These are phyloP conservation scores for Cercophora samala DNA, from an alignment of 495 filamentous ascomycete genomes.

Conservation along the genomic window DNA sequence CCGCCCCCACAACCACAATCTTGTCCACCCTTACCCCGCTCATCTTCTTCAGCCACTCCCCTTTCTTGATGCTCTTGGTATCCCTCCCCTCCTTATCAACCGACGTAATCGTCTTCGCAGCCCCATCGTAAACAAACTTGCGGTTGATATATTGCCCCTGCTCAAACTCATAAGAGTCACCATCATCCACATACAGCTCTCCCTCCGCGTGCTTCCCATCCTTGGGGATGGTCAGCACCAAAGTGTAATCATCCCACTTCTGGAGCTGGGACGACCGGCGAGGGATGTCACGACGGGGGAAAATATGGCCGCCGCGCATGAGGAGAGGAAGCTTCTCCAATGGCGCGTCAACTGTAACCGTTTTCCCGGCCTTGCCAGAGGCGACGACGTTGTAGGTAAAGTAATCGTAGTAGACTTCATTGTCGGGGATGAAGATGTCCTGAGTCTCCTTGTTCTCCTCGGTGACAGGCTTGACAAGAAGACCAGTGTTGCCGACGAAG, in stretches of 20 bases:
- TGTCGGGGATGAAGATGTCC: conserved; percentile 81
- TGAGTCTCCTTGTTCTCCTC: conserved; percentile 66
- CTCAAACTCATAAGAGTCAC: conserved; percentile 85
- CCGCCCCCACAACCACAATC: conserved; percentile 76
- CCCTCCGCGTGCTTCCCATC: conserved; percentile 68
- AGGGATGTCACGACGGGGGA: conserved; percentile 83
- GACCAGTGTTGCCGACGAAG: conserved; percentile 79
- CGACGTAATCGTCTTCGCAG: conserved; percentile 49
- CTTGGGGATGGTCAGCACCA: conserved; percentile 73
- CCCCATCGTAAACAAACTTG: conserved; percentile 57
- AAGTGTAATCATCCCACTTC: conserved; percentile 91
- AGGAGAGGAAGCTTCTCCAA: conserved; percentile 82
- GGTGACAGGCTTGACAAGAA: conserved; percentile 85
- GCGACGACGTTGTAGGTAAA: conserved; percentile 75
- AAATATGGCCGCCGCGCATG: conserved; percentile 88
- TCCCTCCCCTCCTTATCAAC: conserved; percentile 51
- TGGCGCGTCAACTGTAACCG: conserved; percentile 66
- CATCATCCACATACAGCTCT: conserved; percentile 86
- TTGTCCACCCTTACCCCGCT: conserved; percentile 72
- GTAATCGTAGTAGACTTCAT: conserved; percentile 90
- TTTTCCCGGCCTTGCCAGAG: conserved; percentile 58
- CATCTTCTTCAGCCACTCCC: conserved; percentile 73
- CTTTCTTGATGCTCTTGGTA: conserved; percentile 58
- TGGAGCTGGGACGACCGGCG: conserved; percentile 82
- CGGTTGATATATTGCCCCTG: conserved; percentile 83